phyloP scores from a whole-genome alignment of 225 moss, liverwort and hornwort species.

The Polytrichum formosum region DNA sequence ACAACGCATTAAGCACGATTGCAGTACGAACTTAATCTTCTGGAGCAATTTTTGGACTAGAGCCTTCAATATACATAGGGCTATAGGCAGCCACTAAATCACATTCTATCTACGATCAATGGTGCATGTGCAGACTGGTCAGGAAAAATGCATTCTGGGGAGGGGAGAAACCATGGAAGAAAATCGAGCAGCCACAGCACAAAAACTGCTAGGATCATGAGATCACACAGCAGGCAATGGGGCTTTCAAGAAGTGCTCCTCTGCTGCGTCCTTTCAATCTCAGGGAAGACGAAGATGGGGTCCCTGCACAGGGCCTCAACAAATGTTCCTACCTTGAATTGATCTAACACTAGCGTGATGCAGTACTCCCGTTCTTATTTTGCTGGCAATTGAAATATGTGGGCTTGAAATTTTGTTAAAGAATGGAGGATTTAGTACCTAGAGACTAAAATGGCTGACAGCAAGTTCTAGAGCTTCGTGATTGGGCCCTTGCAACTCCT shows the following conservation, averaged over 20 bases:
- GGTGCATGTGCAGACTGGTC: conserved; percentile 14
- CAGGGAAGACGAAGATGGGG: conserved; percentile 18
- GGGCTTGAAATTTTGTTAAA: conserved; percentile 39
- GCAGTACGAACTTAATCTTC: conserved; percentile 7
- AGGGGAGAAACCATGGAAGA: conserved; percentile 17
- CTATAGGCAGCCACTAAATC: conserved; percentile 10
- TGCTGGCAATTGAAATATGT: conserved; percentile 37
- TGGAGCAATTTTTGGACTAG: neutral
- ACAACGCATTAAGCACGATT: conserved; percentile 7
- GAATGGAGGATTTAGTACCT: conserved; percentile 39
- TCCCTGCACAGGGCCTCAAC: conserved; percentile 18
- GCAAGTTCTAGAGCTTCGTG: conserved; percentile 67
- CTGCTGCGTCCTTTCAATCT: too few species aligned
- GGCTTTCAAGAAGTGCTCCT: conserved; percentile 18
- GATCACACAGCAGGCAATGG: conserved; percentile 34
- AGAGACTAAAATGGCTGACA: conserved; percentile 65
- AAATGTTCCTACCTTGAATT: conserved; percentile 31
- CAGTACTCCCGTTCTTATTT: conserved; percentile 38
- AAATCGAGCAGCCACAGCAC: conserved; percentile 28
- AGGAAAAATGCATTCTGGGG: conserved; percentile 18
- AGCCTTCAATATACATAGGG: conserved; percentile 24
- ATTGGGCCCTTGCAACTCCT: conserved; percentile 75
- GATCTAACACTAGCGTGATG: conserved; percentile 33
- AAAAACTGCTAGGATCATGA: conserved; percentile 34
- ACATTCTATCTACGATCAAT: conserved; percentile 28